Base-by-base conservation (phyloP, 1,139 yeast genomes). In the Scheffersomyces cryptocercus region DNA sequence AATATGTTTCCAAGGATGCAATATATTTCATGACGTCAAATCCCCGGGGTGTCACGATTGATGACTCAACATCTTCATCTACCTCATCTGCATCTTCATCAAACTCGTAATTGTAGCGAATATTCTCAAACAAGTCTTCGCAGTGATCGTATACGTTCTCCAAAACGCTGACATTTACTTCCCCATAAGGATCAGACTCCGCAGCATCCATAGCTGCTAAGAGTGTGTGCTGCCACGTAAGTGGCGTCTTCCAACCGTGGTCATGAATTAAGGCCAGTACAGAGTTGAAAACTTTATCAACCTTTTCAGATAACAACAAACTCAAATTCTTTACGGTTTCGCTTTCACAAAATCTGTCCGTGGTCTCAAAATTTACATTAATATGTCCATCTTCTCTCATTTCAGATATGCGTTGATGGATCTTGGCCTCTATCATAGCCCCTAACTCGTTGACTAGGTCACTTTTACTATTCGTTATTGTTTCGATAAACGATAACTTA, bases 401-500 rank as follows among this genome's bases (percentile, higher is more conserved):
- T 2, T 42, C 24, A 14, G 50, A 40, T 1, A 67, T 51, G 39
- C 54, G 57, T 1, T 49, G 38, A 14, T 53, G 51, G 0, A 79
- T 59, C 29, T 60, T 66, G 4, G 62, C 49, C 41, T 71, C 71
- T 26, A 75, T 58, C 2, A 68, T 34, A 1, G 79, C 64, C 29
- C 68, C 67, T 28, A 81, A 47, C 47, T 74, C 78, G 34, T 68
- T 55, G 16, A 64, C 52, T n/a, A 78, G 47, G n/a, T 60, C 61
- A 3, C 62, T 59, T 29, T 56, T 58, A 14, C 75, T 64, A 47
- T 70, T 69, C 3, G 65, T 51, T 8, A 38, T 39, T 3, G 41
- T 40, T 39, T 55, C 59, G 5, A 29, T 40, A 40, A 37, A 44
- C 11, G 40, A 36, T 30, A 41, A 39, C 5, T 29, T 39, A 24